Percentiles rank a stretch among this genome's conserved stretches.
These are phyloP conservation scores for Dendrobium chrysotoxum DNA, from an alignment of 106 monocot genomes.

Conservation along the genomic window DNA sequence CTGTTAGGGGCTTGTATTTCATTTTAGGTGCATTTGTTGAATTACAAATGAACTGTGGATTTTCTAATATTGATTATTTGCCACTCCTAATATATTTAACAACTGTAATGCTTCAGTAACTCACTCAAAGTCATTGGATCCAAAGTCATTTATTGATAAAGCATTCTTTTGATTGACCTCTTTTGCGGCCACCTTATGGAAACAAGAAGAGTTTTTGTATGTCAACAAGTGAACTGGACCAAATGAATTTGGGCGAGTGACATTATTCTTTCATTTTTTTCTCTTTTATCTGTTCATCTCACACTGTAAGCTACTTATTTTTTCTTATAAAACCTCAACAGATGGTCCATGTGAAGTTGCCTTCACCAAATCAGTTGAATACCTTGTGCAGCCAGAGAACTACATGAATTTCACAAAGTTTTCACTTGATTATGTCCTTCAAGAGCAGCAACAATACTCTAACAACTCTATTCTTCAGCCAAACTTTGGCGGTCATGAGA, in stretches of 20 bases:
- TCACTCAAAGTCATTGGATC: no score
- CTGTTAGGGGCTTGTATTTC: neutral
- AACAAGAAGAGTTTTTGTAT: neutral
- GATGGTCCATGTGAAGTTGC: slow-evolving; percentile 67
- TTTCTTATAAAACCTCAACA: slow-evolving; percentile 27
- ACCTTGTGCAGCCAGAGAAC: slow-evolving; percentile 39
- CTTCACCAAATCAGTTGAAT: slow-evolving; percentile 46
- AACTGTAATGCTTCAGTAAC: neutral
- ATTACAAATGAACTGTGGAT: neutral
- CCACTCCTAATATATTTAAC: neutral
- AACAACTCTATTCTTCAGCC: slow-evolving; percentile 24
- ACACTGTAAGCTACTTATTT: slow-evolving; percentile 1
- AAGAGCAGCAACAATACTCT: slow-evolving; percentile 25
- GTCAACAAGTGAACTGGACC: neutral
- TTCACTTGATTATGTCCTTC: slow-evolving; percentile 45
- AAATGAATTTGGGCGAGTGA: neutral
- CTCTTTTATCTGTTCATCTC: neutral
- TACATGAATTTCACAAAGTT: slow-evolving; percentile 66
- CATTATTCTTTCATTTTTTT: neutral
- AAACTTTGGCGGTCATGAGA: slow-evolving; percentile 73
- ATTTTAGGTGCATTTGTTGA: neutral
- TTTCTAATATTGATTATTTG: neutral
- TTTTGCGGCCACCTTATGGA: neutral
- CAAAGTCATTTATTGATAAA: neutral
- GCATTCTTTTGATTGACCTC: neutral